Evolutionary conservation across 2,329 filamentous ascomycete genomes (phyloP), one percentile per base, ranked within the genome.

Genomic region (Sporothrix curviconia): DNA sequence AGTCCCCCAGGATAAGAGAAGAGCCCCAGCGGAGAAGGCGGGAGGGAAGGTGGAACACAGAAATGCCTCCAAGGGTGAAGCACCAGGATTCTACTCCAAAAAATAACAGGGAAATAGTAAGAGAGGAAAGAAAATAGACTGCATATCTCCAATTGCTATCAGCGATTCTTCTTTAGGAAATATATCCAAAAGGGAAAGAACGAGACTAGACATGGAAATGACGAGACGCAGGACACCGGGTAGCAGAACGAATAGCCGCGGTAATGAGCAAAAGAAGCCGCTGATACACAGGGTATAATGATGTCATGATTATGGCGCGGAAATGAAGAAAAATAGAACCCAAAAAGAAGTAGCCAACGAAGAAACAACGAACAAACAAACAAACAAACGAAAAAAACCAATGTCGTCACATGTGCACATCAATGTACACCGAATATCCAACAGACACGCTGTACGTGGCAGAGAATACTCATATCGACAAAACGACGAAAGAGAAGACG

Each of bases 281-380:
- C 47, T 50, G 47, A 50, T 37, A 14, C 36, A 37, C 19, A 32
- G 46, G 47, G 47, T 50, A 50, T 50, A n/a, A 49, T 49, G n/a
- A 37, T 46, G 24, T 12, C 19, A 50, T 50, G 37, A 24, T n/a
- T 37, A 37, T 37, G 47, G 47, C 32, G 30, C 15, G 22, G n/a
- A 4, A 14, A 49, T 12, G n/a, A 22, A 34, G 14, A 22, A 12
- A 12, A 19, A 17, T 11, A 32, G 36, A n/a, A 47, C 11, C 12
- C 6, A 24, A 36, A 14, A n/a, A n/a, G 4, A 46, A 30, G 19
- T 17, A 24, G 11, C 32, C 2, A 32, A 17, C 11, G 37, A 47
- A 53, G 28, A n/a, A 47, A 3, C 56, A n/a, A 52, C 28, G 22
- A 39, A 19, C 7, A 44, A 46, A 3, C 32, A 47, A 24, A 9